Base-by-base conservation (phyloP, 2,329 filamentous ascomycete genomes). In the Aspergillus candidus region DNA sequence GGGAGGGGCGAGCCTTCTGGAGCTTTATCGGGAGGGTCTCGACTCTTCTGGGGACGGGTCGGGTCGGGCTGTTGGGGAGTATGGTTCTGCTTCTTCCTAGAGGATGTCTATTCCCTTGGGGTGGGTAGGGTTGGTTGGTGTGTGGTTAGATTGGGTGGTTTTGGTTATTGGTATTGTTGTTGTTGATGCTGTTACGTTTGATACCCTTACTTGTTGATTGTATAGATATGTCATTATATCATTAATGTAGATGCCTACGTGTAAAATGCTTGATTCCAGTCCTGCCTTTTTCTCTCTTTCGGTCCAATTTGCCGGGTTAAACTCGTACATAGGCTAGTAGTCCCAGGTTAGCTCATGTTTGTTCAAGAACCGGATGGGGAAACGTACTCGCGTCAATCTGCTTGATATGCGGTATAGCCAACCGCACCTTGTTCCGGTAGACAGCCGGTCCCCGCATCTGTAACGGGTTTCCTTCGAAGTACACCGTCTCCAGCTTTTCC, bases 381-480 rank as follows among this genome's bases (percentile, higher is more conserved):
- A 35, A 51, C 40, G 50, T 75, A 96, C 91, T 94, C 47, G 93
- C 93, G 79, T 98, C 93, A 63, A 98, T 96, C 73, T 98, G 90
- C 63, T 79, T 79, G 41, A 98, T 73, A 66, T 93, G 85, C 45
- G 93, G 93, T 66, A 98, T 68, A 30, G 89, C 86, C 65, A 98
- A 70, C 47, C 84, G 78, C 35, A 98, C 82, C 71, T 98, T 98
- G 70, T 96, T 97, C 59, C 93, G 76, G 68, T 98, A 98, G 49
- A 96, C 69, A 1, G 87, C 86, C n/a, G 86, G 86, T 4, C 79
- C 80, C 43, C 77, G 78, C 48, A 82, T 74, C 70, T 98, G 93
- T 56, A 98, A 67, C 18, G 90, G 91, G 59, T 94, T 96, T 1
- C 89, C 90, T 63, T 98, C 93, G 53, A 98, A 94, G 64, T 98